These are phyloP conservation scores for Colletotrichum limetticola DNA, from an alignment of 2,329 filamentous ascomycete species.

Conservation along the genomic window DNA sequence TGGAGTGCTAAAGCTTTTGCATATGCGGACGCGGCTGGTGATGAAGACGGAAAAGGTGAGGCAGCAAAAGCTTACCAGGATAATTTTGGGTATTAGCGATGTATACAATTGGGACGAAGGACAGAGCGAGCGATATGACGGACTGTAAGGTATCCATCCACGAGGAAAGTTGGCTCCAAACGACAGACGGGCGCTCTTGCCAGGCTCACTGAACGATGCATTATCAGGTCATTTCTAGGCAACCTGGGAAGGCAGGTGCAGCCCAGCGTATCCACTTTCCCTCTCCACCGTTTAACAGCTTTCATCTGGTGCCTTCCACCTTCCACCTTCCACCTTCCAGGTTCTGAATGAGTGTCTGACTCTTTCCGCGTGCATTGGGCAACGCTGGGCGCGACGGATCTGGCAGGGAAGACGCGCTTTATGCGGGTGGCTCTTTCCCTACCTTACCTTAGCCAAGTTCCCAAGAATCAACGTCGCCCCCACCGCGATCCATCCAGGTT, in stretches of 20 bases:
- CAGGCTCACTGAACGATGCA: not conserved
- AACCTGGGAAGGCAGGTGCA: not conserved
- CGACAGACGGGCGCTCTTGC: not conserved
- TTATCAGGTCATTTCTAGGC: not conserved
- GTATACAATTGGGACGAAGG: no score
- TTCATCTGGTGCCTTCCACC: not conserved
- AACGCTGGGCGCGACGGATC: not conserved
- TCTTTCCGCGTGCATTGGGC: not conserved
- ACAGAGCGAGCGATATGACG: no score
- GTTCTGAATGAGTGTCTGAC: not conserved
- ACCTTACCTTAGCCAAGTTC: not conserved
- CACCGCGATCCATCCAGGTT: not conserved
- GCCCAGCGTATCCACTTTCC: not conserved
- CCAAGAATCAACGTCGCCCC: not conserved
- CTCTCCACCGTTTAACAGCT: not conserved
- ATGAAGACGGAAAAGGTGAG: not conserved
- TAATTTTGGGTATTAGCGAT: not conserved
- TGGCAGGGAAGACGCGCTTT: constrained; percentile 6
- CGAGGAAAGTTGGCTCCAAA: not conserved
- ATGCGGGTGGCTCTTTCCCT: constrained; percentile 14
- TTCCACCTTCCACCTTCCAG: not conserved
- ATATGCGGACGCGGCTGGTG: not conserved
- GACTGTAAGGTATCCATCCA: no score
- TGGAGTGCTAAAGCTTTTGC: not conserved
- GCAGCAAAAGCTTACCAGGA: not conserved